phyloP scores from a whole-genome alignment of 164 flowering plant species.

The Macadamia tetraphylla region DNA sequence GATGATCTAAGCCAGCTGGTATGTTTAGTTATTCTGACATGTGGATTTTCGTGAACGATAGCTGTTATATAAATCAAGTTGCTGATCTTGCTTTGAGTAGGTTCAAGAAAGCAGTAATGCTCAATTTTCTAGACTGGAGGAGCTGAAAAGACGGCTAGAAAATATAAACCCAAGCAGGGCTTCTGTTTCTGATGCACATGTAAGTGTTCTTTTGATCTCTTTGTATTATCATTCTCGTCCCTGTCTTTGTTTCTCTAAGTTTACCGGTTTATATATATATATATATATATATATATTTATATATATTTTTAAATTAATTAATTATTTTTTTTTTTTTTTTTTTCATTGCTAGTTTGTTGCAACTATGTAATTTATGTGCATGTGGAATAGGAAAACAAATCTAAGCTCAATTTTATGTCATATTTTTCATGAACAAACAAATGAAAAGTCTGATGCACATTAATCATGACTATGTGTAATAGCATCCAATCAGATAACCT shows the following conservation, averaged over 20 bases:
- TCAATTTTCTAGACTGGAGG: conserved; percentile 81
- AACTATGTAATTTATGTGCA: no score
- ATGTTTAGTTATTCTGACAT: conserved; percentile 5
- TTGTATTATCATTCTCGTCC: not conserved
- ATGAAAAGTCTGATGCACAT: no score
- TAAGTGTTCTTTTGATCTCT: conserved; percentile 16
- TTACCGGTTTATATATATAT: not conserved
- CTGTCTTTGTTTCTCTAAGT: not conserved
- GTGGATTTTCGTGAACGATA: not conserved
- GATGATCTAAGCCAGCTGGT: conserved; percentile 86
- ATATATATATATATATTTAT: not conserved
- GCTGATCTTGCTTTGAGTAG: conserved; percentile 27
- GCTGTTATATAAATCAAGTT: not conserved
- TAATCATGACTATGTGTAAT: no score
- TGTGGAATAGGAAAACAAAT: no score
- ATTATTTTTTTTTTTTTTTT: no score
- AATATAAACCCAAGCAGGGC: conserved; percentile 77
- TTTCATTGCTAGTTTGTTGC: no score
- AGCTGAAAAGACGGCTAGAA: conserved; percentile 80
- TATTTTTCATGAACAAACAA: no score
- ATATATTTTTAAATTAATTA: not conserved
- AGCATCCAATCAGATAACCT: no score
- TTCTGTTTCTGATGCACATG: conserved; percentile 39
- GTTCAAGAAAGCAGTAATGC: conserved; percentile 79
- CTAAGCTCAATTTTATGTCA: no score